Percentiles rank a stretch among this genome's conserved stretches.
Evolutionary conservation across 2,329 filamentous ascomycete genomes (phyloP).

Genomic region (Colletotrichum sojae): DNA sequence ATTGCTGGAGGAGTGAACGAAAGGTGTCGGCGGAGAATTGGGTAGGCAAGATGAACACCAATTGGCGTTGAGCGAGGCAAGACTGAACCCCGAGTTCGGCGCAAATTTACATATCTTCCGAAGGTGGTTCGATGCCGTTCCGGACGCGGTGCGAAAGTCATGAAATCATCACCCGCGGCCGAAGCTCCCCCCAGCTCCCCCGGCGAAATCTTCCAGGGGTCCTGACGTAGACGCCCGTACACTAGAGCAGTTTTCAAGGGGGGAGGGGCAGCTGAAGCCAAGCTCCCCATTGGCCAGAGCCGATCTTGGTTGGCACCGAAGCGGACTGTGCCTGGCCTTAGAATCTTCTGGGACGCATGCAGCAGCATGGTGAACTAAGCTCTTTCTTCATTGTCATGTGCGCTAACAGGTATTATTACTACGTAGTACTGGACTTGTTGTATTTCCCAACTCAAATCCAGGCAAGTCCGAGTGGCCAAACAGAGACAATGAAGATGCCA

Average conservation of each 20-base stretch:
- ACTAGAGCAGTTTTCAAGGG: constrained; percentile 22
- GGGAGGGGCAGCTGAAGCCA: neutral
- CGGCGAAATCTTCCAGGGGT: constrained; percentile 31
- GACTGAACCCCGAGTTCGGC: constrained; percentile 25
- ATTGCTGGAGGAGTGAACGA: neutral
- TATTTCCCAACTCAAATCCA: no score
- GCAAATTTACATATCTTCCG: constrained; percentile 22
- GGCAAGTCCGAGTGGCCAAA: no score
- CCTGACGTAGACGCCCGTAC: constrained; percentile 5
- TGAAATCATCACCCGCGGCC: constrained; percentile 37
- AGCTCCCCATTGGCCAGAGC: constrained; percentile 29
- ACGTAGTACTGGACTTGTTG: no score
- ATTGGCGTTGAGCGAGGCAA: neutral
- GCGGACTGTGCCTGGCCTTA: neutral
- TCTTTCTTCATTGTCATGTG: neutral
- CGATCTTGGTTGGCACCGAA: constrained; percentile 6
- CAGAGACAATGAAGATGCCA: no score
- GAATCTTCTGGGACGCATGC: constrained; percentile 1
- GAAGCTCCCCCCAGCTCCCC: constrained; percentile 34
- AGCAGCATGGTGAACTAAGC: neutral
- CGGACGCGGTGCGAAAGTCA: constrained; percentile 36
- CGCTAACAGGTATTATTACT: neutral
- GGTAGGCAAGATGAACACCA: neutral
- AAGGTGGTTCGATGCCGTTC: constrained; percentile 37
- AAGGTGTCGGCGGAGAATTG: constrained; percentile 2